These are phyloP conservation scores for Pythium scleroteichum DNA, from an alignment of 352 stramenopile species.

Conservation along the genomic window DNA sequence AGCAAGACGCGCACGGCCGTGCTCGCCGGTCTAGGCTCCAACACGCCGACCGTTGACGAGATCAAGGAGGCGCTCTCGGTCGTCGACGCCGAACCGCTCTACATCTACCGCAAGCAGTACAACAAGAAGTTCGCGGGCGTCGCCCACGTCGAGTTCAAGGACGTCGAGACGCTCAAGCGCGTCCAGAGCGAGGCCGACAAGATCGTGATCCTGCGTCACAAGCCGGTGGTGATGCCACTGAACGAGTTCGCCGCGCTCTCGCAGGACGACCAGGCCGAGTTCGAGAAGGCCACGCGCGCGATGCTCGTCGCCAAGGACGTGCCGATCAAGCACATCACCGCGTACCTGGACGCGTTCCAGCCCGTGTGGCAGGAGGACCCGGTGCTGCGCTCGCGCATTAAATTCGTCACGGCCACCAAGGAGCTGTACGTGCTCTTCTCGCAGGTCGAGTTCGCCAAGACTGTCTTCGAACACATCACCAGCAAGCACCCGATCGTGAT, in stretches of 20 bases:
- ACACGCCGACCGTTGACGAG: constrained; percentile 74
- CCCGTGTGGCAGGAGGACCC: constrained; percentile 71
- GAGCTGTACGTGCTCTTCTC: constrained; percentile 83
- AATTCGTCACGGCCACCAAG: constrained; percentile 60
- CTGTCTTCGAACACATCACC: constrained; percentile 47
- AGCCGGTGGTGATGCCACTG: constrained; percentile 54
- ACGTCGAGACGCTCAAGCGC: constrained; percentile 50
- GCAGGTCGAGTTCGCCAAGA: constrained; percentile 65
- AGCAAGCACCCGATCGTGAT: constrained; percentile 49
- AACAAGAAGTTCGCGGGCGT: constrained; percentile 75
- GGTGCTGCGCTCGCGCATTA: constrained; percentile 65
- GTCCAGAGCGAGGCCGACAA: constrained; percentile 52
- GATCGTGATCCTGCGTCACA: constrained; percentile 60
- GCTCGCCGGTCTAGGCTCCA: constrained; percentile 61
- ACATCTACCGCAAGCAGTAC: constrained; percentile 73
- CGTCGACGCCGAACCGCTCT: constrained; percentile 64
- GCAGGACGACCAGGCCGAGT: constrained; percentile 73
- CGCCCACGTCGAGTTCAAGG: constrained; percentile 74
- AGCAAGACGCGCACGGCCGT: constrained; percentile 63
- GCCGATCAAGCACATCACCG: constrained; percentile 61
- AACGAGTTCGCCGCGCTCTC: constrained; percentile 64
- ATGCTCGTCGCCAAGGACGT: constrained; percentile 88
- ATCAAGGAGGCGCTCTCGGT: constrained; percentile 65
- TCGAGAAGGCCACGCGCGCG: constrained; percentile 77
- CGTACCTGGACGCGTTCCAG: constrained; percentile 75